Percentiles rank a stretch among this genome's conserved stretches.
phyloP scores from a whole-genome alignment of 805 yeast species.

The Monosporozyma yasuniensis region DNA sequence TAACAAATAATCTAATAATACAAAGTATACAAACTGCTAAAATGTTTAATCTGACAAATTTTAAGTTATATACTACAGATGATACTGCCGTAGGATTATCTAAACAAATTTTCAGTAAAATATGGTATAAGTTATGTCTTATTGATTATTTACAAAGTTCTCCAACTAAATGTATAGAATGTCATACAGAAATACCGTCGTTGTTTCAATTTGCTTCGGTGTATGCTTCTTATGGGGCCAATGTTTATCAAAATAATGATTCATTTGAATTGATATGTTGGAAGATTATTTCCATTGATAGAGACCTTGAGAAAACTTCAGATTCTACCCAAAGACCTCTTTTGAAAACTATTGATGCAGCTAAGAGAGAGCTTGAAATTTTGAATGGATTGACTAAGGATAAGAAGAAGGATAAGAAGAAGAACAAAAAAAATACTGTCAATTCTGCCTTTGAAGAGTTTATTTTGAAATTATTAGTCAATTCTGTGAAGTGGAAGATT shows the following conservation, averaged over 20 bases:
- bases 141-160: slow-evolving; percentile 23
- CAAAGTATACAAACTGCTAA: slow-evolving; percentile 22
- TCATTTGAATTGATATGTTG: slow-evolving; percentile 24
- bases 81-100: slow-evolving; percentile 15
- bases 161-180: slow-evolving; percentile 14
- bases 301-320: slow-evolving; percentile 23
- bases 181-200: slow-evolving; percentile 22
- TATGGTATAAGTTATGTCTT: slow-evolving; percentile 24
- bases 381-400: too few species aligned
- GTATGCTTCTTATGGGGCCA: slow-evolving; percentile 17
- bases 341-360: slow-evolving; percentile 23
- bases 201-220: slow-evolving; percentile 23
- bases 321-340: slow-evolving; percentile 18
- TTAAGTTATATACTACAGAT: slow-evolving; percentile 18
- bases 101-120: slow-evolving; percentile 18
- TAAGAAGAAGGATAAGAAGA: slow-evolving; percentile 2
- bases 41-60: slow-evolving; percentile 16
- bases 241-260: slow-evolving; percentile 23
- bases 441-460: slow-evolving; percentile 21
- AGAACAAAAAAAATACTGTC: slow-evolving; percentile 5
- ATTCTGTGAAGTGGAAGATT: slow-evolving; percentile 23
- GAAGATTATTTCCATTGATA: slow-evolving; percentile 27
- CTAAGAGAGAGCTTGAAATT: slow-evolving; percentile 17
- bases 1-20: slow-evolving; percentile 15
- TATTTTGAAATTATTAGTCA: slow-evolving; percentile 13